Percentiles rank a stretch among this genome's conserved stretches.
These are phyloP conservation scores for Postia placenta DNA, from an alignment of 768 basidiomycete genomes.

Conservation along the genomic window DNA sequence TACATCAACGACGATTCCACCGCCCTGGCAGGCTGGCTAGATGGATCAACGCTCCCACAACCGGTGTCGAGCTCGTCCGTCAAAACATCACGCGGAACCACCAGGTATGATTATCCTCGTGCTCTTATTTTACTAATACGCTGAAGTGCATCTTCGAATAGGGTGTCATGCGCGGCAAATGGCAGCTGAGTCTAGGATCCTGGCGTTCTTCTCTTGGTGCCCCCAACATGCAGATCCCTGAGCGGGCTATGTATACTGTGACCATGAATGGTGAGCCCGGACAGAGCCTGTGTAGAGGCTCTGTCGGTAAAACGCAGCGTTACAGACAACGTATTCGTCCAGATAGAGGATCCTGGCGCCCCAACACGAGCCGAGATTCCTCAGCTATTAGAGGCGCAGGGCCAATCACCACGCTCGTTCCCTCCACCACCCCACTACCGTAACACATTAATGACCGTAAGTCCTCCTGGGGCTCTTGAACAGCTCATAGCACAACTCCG, in stretches of 20 bases:
- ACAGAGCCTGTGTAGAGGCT: neutral
- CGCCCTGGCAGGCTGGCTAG: slow-evolving; percentile 52
- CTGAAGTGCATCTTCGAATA: slow-evolving; percentile 20
- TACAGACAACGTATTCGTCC: slow-evolving; percentile 65
- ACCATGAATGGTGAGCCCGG: slow-evolving; percentile 51
- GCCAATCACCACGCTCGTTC: too few relatives aligned
- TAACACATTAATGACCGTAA: slow-evolving; percentile 70
- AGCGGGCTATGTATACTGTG: slow-evolving; percentile 69
- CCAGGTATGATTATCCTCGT: slow-evolving; percentile 36
- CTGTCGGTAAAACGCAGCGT: neutral
- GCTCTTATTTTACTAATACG: slow-evolving; percentile 7
- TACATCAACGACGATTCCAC: neutral
- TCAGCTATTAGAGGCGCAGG: too few relatives aligned
- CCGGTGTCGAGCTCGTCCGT: slow-evolving; percentile 59
- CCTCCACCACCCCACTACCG: slow-evolving; percentile 52
- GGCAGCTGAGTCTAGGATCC: slow-evolving; percentile 66
- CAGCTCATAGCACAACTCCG: slow-evolving; percentile 68
- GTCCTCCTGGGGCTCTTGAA: slow-evolving; percentile 69
- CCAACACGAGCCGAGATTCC: slow-evolving; percentile 32
- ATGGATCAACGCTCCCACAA: slow-evolving; percentile 78
- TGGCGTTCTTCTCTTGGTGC: slow-evolving; percentile 69
- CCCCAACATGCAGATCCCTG: slow-evolving; percentile 44
- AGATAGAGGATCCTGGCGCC: slow-evolving; percentile 69
- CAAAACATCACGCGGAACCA: slow-evolving; percentile 70
- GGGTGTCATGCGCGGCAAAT: slow-evolving; percentile 58